Base-by-base conservation (phyloP, 1,139 yeast species). In the Taphrina confusa region DNA sequence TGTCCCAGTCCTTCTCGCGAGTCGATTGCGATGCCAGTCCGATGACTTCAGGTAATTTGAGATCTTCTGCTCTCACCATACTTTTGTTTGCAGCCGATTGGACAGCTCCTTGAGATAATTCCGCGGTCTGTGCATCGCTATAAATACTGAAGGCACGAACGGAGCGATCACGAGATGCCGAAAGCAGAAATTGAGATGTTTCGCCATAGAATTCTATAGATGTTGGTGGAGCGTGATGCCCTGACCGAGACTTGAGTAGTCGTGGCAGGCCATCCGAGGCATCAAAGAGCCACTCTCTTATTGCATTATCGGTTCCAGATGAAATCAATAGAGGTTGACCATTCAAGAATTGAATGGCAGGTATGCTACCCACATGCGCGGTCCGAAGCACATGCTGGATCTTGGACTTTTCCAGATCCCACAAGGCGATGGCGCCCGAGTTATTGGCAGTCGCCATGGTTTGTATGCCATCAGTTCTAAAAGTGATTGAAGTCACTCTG, bases 101-200 rank as follows among this genome's bases (percentile, higher is more conserved):
- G 11, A 77, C 69, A 31, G 80, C 74, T 67, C 86, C 81, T 73
- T 91, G 97, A 0, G 97, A 90, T 69, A 92, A 76, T 71, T 90
- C 96, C 69, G 88, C 96, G 1, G 96, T 88, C 73, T 94, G 99
- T 0, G 97, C 95, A 72, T 94, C 98, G 71, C 92, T 92, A 67
- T 97, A 81, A 60, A 92, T 76, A 0, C 97, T 91, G 69, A 92
- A 92, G 18, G 83, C 80, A 97, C 98, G 92, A 67, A 92, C 79
- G 1, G 96, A 80, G 66, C 81, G 80, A 73, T 94, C 98, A 66
- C 85, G 80, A 0, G 97, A 88, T 3, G 95, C 95, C 65, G 96
- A 87, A 61, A 88, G 79, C 31, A 94, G 71, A 72, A 83, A 88
- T 73, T 94, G 98, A 0, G 96, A 83, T 64, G 82, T 84, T 18